phyloP scores from a whole-genome alignment of 495 filamentous ascomycete genomes.

The Emericellopsis terricola region DNA sequence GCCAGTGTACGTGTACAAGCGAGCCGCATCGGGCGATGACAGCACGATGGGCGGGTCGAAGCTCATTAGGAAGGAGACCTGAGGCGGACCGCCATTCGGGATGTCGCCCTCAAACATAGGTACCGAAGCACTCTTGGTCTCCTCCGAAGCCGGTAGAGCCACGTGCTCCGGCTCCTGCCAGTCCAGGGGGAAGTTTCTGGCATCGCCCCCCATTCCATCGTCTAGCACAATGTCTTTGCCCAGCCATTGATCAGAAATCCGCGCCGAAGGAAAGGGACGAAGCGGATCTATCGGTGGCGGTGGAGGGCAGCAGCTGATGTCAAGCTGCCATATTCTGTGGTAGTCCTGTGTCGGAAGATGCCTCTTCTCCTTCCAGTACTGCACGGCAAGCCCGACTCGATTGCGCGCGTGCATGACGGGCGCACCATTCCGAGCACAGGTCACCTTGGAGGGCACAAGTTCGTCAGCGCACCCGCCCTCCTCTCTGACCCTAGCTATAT shows the following conservation, averaged over 20 bases:
- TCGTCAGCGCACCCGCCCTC: constrained; percentile 30
- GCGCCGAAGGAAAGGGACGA: constrained; percentile 37
- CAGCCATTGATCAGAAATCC: constrained; percentile 53
- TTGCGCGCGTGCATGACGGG: constrained; percentile 61
- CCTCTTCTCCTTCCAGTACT: constrained; percentile 67
- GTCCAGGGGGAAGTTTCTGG: constrained; percentile 31
- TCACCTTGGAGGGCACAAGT: constrained; percentile 30
- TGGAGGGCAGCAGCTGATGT: constrained; percentile 54
- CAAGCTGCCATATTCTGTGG: constrained; percentile 35
- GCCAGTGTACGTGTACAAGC: constrained; percentile 44
- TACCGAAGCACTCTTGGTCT: constrained; percentile 13
- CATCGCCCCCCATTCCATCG: constrained; percentile 19
- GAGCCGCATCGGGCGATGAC: constrained; percentile 43
- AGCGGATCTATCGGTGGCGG: no score
- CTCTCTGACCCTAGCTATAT: constrained; percentile 39
- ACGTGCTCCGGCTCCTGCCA: constrained; percentile 45
- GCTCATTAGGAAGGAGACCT: constrained; percentile 65
- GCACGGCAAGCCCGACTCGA: constrained; percentile 56
- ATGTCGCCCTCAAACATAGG: constrained; percentile 16
- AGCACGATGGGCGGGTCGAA: constrained; percentile 73
- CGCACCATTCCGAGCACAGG: constrained; percentile 52
- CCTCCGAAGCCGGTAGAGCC: constrained; percentile 22
- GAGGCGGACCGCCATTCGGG: constrained; percentile 34
- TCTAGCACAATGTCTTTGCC: constrained; percentile 34
- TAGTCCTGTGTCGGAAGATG: constrained; percentile 22